A percentile compares a stretch with the other conserved stretches of the same genome.
Conservation (phyloP, 1,284 basidiomycete species). For the Trametes hirsuta region DNA sequence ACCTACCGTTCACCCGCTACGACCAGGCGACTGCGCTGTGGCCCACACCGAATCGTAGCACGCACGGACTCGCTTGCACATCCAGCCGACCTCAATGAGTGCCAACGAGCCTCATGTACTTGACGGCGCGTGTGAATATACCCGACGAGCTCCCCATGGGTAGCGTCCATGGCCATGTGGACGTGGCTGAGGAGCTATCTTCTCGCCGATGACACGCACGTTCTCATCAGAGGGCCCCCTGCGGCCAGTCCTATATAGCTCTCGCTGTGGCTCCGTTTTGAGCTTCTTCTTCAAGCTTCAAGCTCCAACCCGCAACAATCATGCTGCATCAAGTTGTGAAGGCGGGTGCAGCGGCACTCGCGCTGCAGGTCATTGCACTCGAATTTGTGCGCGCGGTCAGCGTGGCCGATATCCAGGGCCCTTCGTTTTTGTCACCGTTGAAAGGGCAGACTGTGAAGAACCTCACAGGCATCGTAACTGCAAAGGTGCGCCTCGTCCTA, state of each 20-base stretch:
- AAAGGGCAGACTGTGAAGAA: slow-evolving; percentile 51
- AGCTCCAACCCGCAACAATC: not conserved
- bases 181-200: not conserved
- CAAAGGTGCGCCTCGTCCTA: slow-evolving; percentile 34
- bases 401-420: slow-evolving; percentile 58
- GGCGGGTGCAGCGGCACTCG: not conserved
- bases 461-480: slow-evolving; percentile 55
- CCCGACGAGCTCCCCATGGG: too few species aligned
- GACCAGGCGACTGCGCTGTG: too few species aligned
- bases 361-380: not conserved
- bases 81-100: too few species aligned
- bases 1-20: too few species aligned
- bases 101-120: too few species aligned
- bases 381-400: slow-evolving; percentile 13
- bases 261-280: not conserved
- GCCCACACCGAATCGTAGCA: too few species aligned
- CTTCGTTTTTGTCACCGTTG: slow-evolving; percentile 51
- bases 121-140: too few species aligned
- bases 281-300: too few species aligned
- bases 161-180: slow-evolving; percentile 5
- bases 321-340: slow-evolving; percentile 3
- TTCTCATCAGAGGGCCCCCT: slow-evolving; percentile 3
- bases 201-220: slow-evolving; percentile 16
- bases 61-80: too few species aligned
- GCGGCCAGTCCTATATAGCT: not conserved